Conservation (phyloP, 2,329 filamentous ascomycete species). For the Aspergillus thermomutatus region DNA sequence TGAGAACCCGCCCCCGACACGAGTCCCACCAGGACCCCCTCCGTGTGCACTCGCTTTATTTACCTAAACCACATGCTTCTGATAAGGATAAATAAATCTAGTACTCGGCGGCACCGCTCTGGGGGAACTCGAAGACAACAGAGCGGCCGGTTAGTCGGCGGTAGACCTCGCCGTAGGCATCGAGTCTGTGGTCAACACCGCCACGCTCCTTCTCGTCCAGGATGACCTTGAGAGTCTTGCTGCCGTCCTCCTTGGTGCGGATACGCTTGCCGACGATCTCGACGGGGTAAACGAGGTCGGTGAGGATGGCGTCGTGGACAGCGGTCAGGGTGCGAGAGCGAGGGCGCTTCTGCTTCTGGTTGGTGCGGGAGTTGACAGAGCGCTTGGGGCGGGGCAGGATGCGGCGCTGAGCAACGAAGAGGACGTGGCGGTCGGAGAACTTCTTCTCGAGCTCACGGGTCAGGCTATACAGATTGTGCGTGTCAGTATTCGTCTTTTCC, state of each 20-base stretch:
- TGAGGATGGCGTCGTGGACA: conserved; percentile 97
- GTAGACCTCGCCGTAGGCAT: conserved; percentile 99
- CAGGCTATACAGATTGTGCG: conserved; percentile 57
- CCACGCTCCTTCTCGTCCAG: conserved; percentile 99
- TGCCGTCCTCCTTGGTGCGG: conserved; percentile 97
- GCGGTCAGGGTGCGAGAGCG: conserved; percentile 96
- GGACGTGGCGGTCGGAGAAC: conserved; percentile 99
- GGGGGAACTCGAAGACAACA: conserved; percentile 98
- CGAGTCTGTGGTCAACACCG: conserved; percentile 98
- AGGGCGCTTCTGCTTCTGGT: conserved; percentile 97
- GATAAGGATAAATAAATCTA: conserved; percentile 52
- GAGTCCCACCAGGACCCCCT: neutral
- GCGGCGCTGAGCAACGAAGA: conserved; percentile 98
- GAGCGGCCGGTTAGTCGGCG: conserved; percentile 92
- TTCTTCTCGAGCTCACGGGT: conserved; percentile 99
- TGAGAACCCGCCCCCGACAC: conserved; percentile 4
- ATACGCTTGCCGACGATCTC: conserved; percentile 99
- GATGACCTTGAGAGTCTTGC: conserved; percentile 98
- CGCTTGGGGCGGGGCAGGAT: conserved; percentile 98
- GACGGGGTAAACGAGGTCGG: conserved; percentile 97
- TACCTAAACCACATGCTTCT: conserved; percentile 1
- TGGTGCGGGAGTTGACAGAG: conserved; percentile 92
- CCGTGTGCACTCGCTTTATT: neutral
- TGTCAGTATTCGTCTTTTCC: conserved; percentile 7
- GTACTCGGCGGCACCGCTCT: conserved; percentile 74